Evolutionary conservation across 2,329 filamentous ascomycete species (phyloP), one percentile per base, ranked within the genome.

Genomic region (Pyrenophora seminiperda): DNA sequence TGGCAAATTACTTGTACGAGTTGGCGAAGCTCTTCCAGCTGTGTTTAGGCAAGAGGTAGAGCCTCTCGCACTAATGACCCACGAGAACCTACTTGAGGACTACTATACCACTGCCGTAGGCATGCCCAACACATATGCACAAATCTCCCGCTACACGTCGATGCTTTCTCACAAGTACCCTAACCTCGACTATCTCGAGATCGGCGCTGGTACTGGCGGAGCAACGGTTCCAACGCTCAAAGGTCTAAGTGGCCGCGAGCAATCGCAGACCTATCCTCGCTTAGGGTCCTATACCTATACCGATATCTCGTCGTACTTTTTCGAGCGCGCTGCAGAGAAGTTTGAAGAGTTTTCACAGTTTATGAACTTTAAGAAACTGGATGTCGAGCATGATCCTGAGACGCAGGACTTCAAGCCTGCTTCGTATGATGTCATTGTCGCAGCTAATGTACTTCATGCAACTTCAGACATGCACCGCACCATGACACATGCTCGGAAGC

Each of bases 381-480:
- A 67, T 36, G 55, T 66, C 11, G 54, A 62, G 31, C 30, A 49
- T 14, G 63, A 67, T 40, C 54, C 58, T 2, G 33, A 41, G 1
- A 46, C 39, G 1, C 64, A 67, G 32, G 60, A 56, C 9, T 65
- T 66, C 19, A 52, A 54, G 9, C 36, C 45, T 7, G 50, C 43
- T 7, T 54, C 50, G 5, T 64, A 59, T 48, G 61, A 68, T 41
- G 43, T 68, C 4, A 54, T 63, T 1, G 41, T 66, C 78, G 13
- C 44, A 75, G 15, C 47, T 74, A 6, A 60, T 68, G 24, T 79
- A 1, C 47, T 69, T 7, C 63, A 67, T 38, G 62, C 58, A 13
- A 65, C 63, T 2, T 52, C 46, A n/a, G 51, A 56, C 19, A 54
- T 69, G 31, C 24, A 40, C 1, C 41, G 52, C 11, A 59, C 67